Base-by-base conservation (phyloP, 2,329 filamentous ascomycete genomes). In the Neobulgaria alba region DNA sequence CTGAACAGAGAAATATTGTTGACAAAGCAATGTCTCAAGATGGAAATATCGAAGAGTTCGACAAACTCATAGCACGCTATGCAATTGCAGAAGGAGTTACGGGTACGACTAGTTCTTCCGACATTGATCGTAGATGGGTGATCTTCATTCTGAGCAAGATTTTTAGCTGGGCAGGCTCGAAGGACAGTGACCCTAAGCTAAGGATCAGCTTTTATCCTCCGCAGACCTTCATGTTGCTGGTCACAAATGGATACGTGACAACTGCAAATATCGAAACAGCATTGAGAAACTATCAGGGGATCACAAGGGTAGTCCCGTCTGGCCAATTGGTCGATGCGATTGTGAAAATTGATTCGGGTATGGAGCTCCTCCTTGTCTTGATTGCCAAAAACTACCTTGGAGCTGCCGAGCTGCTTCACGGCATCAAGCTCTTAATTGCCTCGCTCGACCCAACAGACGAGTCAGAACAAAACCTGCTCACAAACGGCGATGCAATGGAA, bases 381-480 rank as follows among this genome's bases (percentile, higher is more conserved):
- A 65, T 89, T 5, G 73, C 75, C 29, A 71, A 72, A 4, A 82
- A 81, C 5, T 75, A 77, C 52, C 68, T 87, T 14, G 75, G 77
- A 3, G 67, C 82, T 30, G 63, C 71, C 3, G 83, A 88, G 56
- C 67, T 88, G 4, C 69, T 86, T 2, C 66, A 79, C 41, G 74
- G 78, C 3, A 73, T 88, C 38, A 73, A 77, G 39, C 63, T 74
- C 2, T 66, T 88, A 12, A 82, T 88, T 66, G 70, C 75, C 34
- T 87, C 79, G 51, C 70, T 89, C 30, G 80, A 82, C 45, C 59
- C 79, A n/a, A 39, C 59, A 18, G 56, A 50, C 23, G 52, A 57
- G 14, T 43, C 44, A 8, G 53, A 50, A 35, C 51, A 52, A 38
- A 35, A 36, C 3, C 41, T 59, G 2, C 48, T 61, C 10, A 56